Base-by-base conservation (phyloP, 2,329 filamentous ascomycete genomes). In the Trichoderma polysporum region DNA sequence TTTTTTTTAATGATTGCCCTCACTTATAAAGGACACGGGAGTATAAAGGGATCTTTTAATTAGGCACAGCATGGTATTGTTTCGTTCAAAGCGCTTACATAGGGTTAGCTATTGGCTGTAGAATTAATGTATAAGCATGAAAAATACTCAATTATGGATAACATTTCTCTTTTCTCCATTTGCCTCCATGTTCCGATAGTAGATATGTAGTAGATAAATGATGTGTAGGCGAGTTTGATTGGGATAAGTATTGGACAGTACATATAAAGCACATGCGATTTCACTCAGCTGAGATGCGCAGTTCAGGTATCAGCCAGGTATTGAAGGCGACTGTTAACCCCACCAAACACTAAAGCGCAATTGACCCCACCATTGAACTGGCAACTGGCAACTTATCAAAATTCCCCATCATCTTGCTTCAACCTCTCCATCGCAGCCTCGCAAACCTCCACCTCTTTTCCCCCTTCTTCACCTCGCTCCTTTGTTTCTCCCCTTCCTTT, bases 331-430 rank as follows among this genome's bases (percentile, higher is more conserved):
- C 2, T 8, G n/a, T n/a, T 9, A 45, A 45, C 41, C 52, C 29
- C 17, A 19, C 29, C 52, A 33, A 9, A 13, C 31, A 54, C 29
- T 33, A 35, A 53, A 35, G 31, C 6, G 31, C 31, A 22, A 22
- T 9, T 59, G 25, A 59, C 60, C 60, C 60, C 60, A 63, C 60
- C 60, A 63, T 57, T 39, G 50, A 56, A 59, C 45, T 37, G 63
- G 63, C 63, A 54, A 31, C 37, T 54, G 10, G 25, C 29, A 5
- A 15, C 29, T 29, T 52, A 59, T 58, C 49, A 54, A 47, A 64
- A 41, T 41, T 45, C 60, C 49, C 39, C 39, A 29, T 41, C 49
- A 19, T 13, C 39, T 31, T 47, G n/a, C 47, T 25, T 63, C 60
- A 53, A 63, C 59, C 12, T 54, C 47, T 29, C 41, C 25, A 37